phyloP scores from a whole-genome alignment of 2,329 filamentous ascomycete species.

The Botrytis paeoniae region DNA sequence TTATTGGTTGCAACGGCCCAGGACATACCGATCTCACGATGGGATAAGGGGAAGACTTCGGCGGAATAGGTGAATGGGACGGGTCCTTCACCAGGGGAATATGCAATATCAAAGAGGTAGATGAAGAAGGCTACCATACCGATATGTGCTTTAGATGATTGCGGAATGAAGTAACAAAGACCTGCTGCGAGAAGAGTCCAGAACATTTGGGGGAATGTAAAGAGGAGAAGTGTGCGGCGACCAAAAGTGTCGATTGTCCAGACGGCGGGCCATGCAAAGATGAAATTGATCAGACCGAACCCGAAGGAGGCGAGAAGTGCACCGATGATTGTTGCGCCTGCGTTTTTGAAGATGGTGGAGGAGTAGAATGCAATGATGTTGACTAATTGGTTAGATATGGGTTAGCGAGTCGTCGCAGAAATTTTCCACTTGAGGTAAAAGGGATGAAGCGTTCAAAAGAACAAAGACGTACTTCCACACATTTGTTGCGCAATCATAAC shows the following conservation, averaged over 20 bases:
- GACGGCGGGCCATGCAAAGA: slow-evolving; percentile 57
- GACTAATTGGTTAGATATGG: slow-evolving; percentile 22
- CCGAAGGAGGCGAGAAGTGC: slow-evolving; percentile 63
- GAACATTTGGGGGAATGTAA: slow-evolving; percentile 66
- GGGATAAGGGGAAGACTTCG: slow-evolving; percentile 62
- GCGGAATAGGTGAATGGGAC: slow-evolving; percentile 62
- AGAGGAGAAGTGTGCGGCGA: slow-evolving; percentile 58
- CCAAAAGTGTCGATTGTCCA: slow-evolving; percentile 64
- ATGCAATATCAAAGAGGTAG: slow-evolving; percentile 64
- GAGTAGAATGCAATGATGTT: slow-evolving; percentile 78
- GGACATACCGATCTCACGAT: slow-evolving; percentile 62
- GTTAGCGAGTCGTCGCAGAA: background rate
- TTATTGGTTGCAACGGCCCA: slow-evolving; percentile 61
- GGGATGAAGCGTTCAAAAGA: slow-evolving; percentile 37
- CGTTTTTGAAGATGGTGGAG: slow-evolving; percentile 57
- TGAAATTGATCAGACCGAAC: slow-evolving; percentile 62
- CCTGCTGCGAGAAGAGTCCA: slow-evolving; percentile 65
- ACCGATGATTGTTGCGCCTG: slow-evolving; percentile 53
- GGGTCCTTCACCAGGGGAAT: slow-evolving; percentile 61
- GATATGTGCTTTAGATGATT: slow-evolving; percentile 43
- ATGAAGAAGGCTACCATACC: slow-evolving; percentile 59
- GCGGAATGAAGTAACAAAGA: slow-evolving; percentile 52
- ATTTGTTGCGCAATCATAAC: slow-evolving; percentile 55
- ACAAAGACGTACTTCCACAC: slow-evolving; percentile 21
- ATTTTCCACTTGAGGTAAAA: background rate